A percentile compares a stretch with the other conserved stretches of the same genome.
Conservation (phyloP, 495 filamentous ascomycete species). For the Trypethelium eluteriae region DNA sequence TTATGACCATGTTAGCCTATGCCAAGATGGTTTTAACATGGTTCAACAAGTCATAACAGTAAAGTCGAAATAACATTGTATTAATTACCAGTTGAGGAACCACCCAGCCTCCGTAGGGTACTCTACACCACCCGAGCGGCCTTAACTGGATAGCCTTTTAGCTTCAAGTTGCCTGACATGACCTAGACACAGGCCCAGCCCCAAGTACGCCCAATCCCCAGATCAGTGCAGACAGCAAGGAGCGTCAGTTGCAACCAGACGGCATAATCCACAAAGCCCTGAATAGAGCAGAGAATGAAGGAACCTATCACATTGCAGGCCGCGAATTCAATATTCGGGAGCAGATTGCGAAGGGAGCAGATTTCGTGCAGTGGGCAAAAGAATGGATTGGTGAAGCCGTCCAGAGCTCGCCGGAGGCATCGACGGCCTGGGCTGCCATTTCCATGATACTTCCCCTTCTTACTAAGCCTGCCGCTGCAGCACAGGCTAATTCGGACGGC, state of each 20-base stretch:
- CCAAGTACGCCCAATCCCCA: neutral
- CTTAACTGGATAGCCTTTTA: too few species aligned
- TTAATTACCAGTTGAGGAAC: too few species aligned
- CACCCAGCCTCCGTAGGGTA: too few species aligned
- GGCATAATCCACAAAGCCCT: neutral
- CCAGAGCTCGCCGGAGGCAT: neutral
- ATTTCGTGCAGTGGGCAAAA: neutral
- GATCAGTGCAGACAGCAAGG: neutral
- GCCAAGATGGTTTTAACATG: too few species aligned
- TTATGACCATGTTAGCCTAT: too few species aligned
- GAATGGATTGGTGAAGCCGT: neutral
- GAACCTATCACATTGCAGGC: neutral
- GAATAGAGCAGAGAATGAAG: neutral
- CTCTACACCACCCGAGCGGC: too few species aligned
- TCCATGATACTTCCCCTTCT: conserved; percentile 21
- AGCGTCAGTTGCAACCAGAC: neutral
- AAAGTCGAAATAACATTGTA: too few species aligned
- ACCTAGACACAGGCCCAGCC: neutral
- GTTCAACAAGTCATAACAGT: too few species aligned
- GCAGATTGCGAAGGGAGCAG: neutral
- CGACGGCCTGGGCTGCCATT: neutral
- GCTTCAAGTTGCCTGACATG: neutral
- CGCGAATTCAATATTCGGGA: neutral
- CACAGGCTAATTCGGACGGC: conserved; percentile 27
- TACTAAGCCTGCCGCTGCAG: conserved; percentile 23